phyloP scores from a whole-genome alignment of 306 rosid genomes.

The Castanea crenata region DNA sequence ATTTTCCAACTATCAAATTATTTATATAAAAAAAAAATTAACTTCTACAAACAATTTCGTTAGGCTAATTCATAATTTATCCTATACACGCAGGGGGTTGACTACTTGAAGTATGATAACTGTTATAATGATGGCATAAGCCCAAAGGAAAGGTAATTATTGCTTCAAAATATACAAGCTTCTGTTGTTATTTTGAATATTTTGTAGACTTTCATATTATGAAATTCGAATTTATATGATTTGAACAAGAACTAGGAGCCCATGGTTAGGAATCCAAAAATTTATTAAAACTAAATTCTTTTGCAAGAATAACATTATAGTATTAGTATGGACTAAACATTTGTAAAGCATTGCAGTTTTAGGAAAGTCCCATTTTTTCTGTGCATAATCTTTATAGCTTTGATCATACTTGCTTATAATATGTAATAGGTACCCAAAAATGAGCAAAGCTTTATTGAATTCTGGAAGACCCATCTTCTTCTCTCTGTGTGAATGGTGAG shows the following conservation, averaged over 20 bases:
- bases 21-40: neutral
- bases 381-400: neutral
- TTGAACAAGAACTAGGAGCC: too few relatives aligned
- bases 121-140: slow-evolving; percentile 48
- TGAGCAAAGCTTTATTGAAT: slow-evolving; percentile 55
- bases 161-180: neutral
- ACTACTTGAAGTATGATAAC: slow-evolving; percentile 82
- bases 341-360: too few relatives aligned
- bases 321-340: too few relatives aligned
- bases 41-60: neutral
- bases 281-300: too few relatives aligned
- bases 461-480: slow-evolving; percentile 55
- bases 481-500: slow-evolving; percentile 85
- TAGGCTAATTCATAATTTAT: neutral
- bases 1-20: too few relatives aligned
- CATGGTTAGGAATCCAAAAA: too few relatives aligned
- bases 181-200: neutral
- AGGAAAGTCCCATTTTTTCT: too few relatives aligned
- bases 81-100: slow-evolving; percentile 46
- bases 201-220: neutral
- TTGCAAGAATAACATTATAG: too few relatives aligned
- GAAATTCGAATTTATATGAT: too few relatives aligned
- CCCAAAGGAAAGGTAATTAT: slow-evolving; percentile 57
- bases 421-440: slow-evolving; percentile 55
- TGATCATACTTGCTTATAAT: neutral